Base-by-base conservation (phyloP, 192 early-diverging fungal genomes). In the Lunasporangiospora selenospora region DNA sequence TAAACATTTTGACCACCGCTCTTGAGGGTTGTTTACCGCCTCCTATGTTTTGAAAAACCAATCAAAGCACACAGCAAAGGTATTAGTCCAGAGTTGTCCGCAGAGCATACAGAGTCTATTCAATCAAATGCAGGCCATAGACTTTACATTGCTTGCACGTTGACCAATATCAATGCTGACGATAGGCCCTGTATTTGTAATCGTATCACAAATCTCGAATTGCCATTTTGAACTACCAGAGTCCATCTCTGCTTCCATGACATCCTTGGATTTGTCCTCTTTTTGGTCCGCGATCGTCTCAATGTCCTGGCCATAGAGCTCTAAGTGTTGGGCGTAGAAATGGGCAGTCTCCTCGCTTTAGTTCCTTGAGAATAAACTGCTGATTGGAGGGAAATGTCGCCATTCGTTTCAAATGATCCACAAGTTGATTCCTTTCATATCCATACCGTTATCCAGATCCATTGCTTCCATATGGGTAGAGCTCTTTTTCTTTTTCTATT, bases 151-250 rank as follows among this genome's bases (percentile, higher is more conserved):
- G 60, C 69, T 82, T 34, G 80, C 79, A 0, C 85, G 80, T 46
- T 82, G 83, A 16, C 93, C 94, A 26, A 93, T 78, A 9, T 85
- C 88, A 75, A 92, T 83, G 55, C 85, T 89, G 2, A 83, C 76
- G 39, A 95, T 87, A 6, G 94, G 88, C 3, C 94, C 94, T 0
- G 88, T 89, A 55, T 89, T 89, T 15, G 89, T 58, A 1, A 98
- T 65, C 10, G 85, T 84, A 71, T 97, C 95, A 51, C 85, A 86
- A 0, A 96, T 84, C n/a, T 80, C 76, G 55, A 91, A 87, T 6
- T 64, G 75, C 65, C 88, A 87, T 7, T 77, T 69, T 46, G 58
- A 62, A 2, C 56, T 67, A 34, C 67, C 77, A 56, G 58, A 42
- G 36, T 45, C 43, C 67, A 51, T 61, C 8, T 37, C 61, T n/a